These are phyloP conservation scores for Oryza brachyantha DNA, from an alignment of 176 grass and related monocot species.

Conservation along the genomic window DNA sequence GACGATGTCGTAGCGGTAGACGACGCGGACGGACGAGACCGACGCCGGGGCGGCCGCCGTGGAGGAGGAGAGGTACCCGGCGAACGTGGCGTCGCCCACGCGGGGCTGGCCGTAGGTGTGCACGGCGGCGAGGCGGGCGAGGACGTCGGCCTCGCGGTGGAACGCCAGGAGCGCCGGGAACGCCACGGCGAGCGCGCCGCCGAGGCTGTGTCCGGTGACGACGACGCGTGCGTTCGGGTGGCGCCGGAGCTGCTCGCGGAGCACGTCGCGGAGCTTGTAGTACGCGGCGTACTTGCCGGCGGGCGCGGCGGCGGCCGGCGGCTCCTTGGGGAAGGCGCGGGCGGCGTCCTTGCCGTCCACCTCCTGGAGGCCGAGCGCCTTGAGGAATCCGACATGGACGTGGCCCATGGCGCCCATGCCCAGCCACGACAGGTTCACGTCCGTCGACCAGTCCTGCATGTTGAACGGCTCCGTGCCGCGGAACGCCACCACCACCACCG, in stretches of 20 bases:
- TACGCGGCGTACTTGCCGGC: slow-evolving; percentile 48
- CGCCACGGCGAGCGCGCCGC: slow-evolving; percentile 66
- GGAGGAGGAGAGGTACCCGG: slow-evolving; percentile 28
- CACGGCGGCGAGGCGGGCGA: slow-evolving; percentile 26
- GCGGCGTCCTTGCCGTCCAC: slow-evolving; percentile 37
- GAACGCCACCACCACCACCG: slow-evolving; percentile 57
- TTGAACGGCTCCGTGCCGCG: slow-evolving; percentile 83
- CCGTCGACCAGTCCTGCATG: slow-evolving; percentile 77
- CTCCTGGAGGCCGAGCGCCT: slow-evolving; percentile 73
- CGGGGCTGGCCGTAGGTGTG: slow-evolving; percentile 76
- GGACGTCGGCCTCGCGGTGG: slow-evolving; percentile 48
- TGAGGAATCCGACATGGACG: slow-evolving; percentile 86
- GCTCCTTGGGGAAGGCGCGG: slow-evolving; percentile 33
- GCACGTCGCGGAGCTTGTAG: slow-evolving; percentile 59
- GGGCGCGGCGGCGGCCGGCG: background rate
- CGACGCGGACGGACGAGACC: slow-evolving; percentile 31
- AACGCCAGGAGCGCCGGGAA: slow-evolving; percentile 62
- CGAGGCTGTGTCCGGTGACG: slow-evolving; percentile 83
- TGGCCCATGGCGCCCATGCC: slow-evolving; percentile 65
- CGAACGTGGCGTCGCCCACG: slow-evolving; percentile 55
- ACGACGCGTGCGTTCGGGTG: slow-evolving; percentile 52
- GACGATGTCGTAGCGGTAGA: slow-evolving; percentile 84
- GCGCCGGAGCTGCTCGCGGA: slow-evolving; percentile 30
- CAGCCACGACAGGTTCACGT: slow-evolving; percentile 74
- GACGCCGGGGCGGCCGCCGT: background rate